phyloP scores from a whole-genome alignment of 768 basidiomycete species.

The Hygrocybe punicea region DNA sequence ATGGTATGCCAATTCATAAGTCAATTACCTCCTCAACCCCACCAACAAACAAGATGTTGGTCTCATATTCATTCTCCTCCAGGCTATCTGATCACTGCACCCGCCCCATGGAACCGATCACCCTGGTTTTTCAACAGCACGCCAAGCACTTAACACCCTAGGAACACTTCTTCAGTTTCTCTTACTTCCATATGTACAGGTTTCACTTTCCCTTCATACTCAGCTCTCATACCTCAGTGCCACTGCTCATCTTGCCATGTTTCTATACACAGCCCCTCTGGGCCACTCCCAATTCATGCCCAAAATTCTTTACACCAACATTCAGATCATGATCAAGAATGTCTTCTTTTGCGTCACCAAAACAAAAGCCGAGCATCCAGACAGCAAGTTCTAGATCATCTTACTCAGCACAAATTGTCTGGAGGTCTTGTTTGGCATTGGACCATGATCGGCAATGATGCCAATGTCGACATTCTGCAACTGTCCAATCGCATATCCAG shows the following conservation, averaged over 20 bases:
- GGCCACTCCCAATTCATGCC: slow-evolving; percentile 21
- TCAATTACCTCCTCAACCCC: too few relatives aligned
- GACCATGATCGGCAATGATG: slow-evolving; percentile 36
- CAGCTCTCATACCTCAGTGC: slow-evolving; percentile 35
- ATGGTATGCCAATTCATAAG: slow-evolving; percentile 1
- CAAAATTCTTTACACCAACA: slow-evolving; percentile 26
- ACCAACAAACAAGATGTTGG: slow-evolving; percentile 33
- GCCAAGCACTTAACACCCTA: too few relatives aligned
- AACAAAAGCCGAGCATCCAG: slow-evolving; percentile 31
- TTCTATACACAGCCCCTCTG: slow-evolving; percentile 11
- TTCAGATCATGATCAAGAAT: slow-evolving; percentile 40
- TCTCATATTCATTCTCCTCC: slow-evolving; percentile 23
- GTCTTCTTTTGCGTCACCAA: slow-evolving; percentile 39
- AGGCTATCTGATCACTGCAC: slow-evolving; percentile 24
- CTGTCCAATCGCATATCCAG: slow-evolving; percentile 28
- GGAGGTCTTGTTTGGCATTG: slow-evolving; percentile 33
- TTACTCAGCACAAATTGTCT: slow-evolving; percentile 38
- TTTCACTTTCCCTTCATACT: slow-evolving; percentile 25
- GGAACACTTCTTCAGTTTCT: too few relatives aligned
- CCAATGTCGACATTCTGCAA: slow-evolving; percentile 26
- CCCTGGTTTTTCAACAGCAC: slow-evolving; percentile 19
- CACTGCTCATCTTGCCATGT: slow-evolving; percentile 28
- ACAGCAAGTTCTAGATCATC: slow-evolving; percentile 32
- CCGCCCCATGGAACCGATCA: background rate
- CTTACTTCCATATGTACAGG: too few relatives aligned